Base-by-base conservation (phyloP, 768 basidiomycete genomes). In the Cystofilobasidium bisporidii region DNA sequence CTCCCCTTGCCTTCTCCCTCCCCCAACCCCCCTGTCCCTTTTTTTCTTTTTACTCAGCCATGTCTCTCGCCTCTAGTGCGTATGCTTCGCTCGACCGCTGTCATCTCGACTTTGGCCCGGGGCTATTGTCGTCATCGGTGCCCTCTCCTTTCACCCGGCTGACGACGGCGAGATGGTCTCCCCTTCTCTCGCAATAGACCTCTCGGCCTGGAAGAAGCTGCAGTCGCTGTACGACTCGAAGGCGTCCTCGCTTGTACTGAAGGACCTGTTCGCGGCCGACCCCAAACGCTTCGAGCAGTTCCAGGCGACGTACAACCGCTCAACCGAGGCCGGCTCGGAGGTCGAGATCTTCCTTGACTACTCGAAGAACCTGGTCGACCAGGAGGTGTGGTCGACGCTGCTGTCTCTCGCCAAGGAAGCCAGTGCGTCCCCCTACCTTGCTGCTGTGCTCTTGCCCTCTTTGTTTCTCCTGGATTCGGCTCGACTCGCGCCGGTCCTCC, bases 291-390 rank as follows among this genome's bases (percentile, higher is more conserved):
- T 97, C 81, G 74, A 83, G 58, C 89, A 86, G 75, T 72, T 68
- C 66, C 74, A 73, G 22, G 61, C 69, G 36, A 68, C 67, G 26
- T 92, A 92, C 79, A 81, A 81, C 47, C 84, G 88, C 30, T 74
- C 82, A 10, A 69, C 72, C 45, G 81, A 80, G 50, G 86, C 86
- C 59, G 71, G 73, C 0, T 82, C 86, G 11, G 81, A 82, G 69
- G 86, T 86, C 62, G 87, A 87, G 61, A 83, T 99, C 81, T 83
- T 99, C 69, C 82, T 96, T 75, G 94, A 99, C 79, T 93, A 89
- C 81, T 96, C 91, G 75, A 98, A 99, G 80, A 94, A 98, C 80
- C 79, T 97, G 72, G 84, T 98, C 81, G 91, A 87, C 67, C 81
- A 89, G 74, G 85, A 88, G 65, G 86, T 97, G 78, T 82, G 93